Percentiles rank a stretch among this genome's conserved stretches.
These are phyloP conservation scores for Candida jianshihensis DNA, from an alignment of 805 yeast species.

Conservation along the genomic window DNA sequence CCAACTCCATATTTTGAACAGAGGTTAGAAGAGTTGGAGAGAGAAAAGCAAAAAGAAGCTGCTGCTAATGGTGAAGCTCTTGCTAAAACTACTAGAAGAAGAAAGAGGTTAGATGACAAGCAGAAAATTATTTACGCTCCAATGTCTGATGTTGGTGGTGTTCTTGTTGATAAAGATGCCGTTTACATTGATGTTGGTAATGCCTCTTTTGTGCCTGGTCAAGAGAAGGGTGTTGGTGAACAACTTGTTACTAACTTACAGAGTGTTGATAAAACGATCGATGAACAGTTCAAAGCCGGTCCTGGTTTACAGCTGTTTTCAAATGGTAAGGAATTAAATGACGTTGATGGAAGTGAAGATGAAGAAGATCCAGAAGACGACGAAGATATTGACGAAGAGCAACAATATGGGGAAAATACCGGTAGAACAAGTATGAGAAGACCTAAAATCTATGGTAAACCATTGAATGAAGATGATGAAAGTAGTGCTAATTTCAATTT, in stretches of 20 bases:
- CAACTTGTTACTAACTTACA: constrained; percentile 78
- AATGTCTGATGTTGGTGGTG: constrained; percentile 99
- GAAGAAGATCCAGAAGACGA: constrained; percentile 29
- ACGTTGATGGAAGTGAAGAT: constrained; percentile 33
- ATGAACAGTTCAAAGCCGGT: constrained; percentile 49
- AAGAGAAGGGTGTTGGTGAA: constrained; percentile 80
- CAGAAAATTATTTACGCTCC: constrained; percentile 96
- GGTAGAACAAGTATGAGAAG: constrained; percentile 65
- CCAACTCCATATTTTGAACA: constrained; percentile 95
- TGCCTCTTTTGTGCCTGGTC: constrained; percentile 52
- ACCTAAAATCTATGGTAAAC: constrained; percentile 51
- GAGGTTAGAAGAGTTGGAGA: constrained; percentile 70
- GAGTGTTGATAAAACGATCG: constrained; percentile 52
- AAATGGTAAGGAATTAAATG: constrained; percentile 44
- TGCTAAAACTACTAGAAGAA: constrained; percentile 64
- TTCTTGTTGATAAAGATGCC: constrained; percentile 93
- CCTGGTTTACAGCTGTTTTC: constrained; percentile 75
- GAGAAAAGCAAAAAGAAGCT: constrained; percentile 63
- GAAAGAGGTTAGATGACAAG: constrained; percentile 89
- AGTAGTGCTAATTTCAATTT: too few species aligned
- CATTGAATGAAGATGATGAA: constrained; percentile 40
- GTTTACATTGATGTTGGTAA: constrained; percentile 71
- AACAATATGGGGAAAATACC: constrained; percentile 29
- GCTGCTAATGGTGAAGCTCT: constrained; percentile 50
- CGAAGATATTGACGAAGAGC: constrained; percentile 26